Conservation (phyloP, 371 early-diverging fungal genomes). For the Haplosporangium sp. region DNA sequence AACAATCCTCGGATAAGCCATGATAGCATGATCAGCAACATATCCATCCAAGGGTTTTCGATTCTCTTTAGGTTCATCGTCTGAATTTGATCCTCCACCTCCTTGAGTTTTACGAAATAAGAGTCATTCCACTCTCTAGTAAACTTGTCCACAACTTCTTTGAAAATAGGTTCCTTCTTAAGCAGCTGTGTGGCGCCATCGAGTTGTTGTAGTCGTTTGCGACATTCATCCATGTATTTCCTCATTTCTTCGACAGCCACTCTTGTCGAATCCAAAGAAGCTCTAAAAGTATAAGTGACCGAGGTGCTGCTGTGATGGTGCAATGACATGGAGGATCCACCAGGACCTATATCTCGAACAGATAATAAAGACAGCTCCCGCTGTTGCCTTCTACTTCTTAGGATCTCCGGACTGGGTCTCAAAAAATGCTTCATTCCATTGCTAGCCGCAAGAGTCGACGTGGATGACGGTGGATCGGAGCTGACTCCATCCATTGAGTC, state of each 20-base stretch:
- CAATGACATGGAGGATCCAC: constrained; percentile 39
- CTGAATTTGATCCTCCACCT: constrained; percentile 55
- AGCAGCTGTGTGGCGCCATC: constrained; percentile 33
- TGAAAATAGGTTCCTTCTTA: constrained; percentile 42
- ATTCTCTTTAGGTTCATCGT: constrained; percentile 53
- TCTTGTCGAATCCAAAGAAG: constrained; percentile 31
- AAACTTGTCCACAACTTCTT: constrained; percentile 50
- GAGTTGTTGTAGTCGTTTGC: constrained; percentile 28
- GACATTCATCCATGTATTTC: constrained; percentile 37
- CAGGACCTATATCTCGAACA: constrained; percentile 11
- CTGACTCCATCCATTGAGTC: not conserved
- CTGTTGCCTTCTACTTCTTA: constrained; percentile 16
- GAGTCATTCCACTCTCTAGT: constrained; percentile 54
- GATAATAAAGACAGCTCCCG: constrained; percentile 28
- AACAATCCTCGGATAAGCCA: constrained; percentile 53
- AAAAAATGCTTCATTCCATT: not conserved
- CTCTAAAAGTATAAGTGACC: constrained; percentile 25
- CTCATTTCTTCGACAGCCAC: constrained; percentile 43
- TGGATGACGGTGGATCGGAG: not conserved
- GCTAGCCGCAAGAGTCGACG: not conserved
- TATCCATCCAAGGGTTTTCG: constrained; percentile 56
- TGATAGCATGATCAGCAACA: constrained; percentile 52
- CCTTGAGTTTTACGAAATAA: constrained; percentile 52
- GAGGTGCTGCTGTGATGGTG: constrained; percentile 16
- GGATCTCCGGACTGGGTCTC: not conserved